Evolutionary conservation across 106 monocot genomes (phyloP).

Genomic region (Allium fistulosum): DNA sequence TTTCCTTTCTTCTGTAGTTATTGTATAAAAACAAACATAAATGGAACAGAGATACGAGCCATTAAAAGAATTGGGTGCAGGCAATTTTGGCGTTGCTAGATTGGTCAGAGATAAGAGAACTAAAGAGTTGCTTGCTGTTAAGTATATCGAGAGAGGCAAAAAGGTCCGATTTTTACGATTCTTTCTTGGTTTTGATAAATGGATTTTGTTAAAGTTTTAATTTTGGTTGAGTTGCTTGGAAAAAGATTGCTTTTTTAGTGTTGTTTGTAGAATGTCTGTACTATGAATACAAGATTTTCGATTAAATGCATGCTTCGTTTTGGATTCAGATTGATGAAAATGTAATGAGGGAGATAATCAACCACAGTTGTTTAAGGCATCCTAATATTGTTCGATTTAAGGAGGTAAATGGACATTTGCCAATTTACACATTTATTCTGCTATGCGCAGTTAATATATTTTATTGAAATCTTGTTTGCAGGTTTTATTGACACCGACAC

Average conservation of each 20-base stretch:
- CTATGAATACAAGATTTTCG: too few species aligned
- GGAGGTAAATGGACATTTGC: constrained; percentile 7
- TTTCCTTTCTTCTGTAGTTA: not conserved
- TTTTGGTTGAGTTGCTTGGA: not conserved
- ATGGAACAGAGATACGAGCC: constrained; percentile 35
- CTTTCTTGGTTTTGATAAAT: not conserved
- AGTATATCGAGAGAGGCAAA: constrained; percentile 39
- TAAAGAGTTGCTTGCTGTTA: constrained; percentile 29
- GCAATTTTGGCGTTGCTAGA: constrained; percentile 40
- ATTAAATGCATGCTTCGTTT: not conserved
- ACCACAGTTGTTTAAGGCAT: constrained; percentile 23
- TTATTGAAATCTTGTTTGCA: constrained; percentile 9
- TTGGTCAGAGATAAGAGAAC: constrained; percentile 34
- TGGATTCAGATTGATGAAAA: constrained; percentile 23
- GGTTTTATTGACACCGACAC: constrained; percentile 78
- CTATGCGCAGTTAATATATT: too few species aligned
- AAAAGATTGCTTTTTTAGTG: too few species aligned
- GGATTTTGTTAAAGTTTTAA: not conserved
- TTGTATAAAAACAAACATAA: not conserved
- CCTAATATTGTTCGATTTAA: constrained; percentile 25
- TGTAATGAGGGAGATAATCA: constrained; percentile 24
- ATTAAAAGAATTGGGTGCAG: constrained; percentile 31
- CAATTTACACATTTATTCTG: too few species aligned
- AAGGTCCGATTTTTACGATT: constrained; percentile 14
- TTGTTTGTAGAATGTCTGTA: too few species aligned